Evolutionary conservation across 2,329 filamentous ascomycete genomes (phyloP), one percentile per base, ranked within the genome.

Genomic region (Aspergillus persii): DNA sequence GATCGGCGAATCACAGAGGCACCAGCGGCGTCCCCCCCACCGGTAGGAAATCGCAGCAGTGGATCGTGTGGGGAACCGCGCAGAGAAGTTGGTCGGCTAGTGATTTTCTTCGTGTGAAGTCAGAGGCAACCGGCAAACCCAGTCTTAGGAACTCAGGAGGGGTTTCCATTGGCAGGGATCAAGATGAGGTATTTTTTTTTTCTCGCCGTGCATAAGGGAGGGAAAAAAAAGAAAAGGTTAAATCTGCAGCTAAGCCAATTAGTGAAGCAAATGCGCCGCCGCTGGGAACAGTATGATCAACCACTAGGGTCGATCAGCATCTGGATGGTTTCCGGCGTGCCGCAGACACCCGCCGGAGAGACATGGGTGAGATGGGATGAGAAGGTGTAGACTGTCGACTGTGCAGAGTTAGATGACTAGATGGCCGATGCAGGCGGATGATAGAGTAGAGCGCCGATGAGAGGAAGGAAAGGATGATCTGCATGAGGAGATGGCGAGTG

Each of bases 271-370:
- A 18, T 26, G 50, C 55, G 49, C 27, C 46, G 50, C 50, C 47
- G 29, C 4, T 51, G 50, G 49, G 41, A 41, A 61, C 46, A 51
- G 27, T 49, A 55, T 60, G 61, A 61, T 62, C 61, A 62, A 58
- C 58, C 61, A 62, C 61, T 62, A 61, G 53, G 58, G 61, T 58
- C 58, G 58, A 62, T 58, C 58, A 57, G 47, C 46, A 26, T 47
- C 44, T 47, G 44, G 44, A 23, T 26, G n/a, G 15, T 36, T 23
- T 36, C 11, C 4, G n/a, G 36, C 36, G 12, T n/a, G 12, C 36
- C 36, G 36, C 15, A 15, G 36, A 41, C 36, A 41, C 36, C 12
- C 36, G 36, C 36, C 36, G 15, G 36, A n/a, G 4, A 41, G 1
- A 2, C 36, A n/a, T 41, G 9, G 33, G 15, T 36, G 9, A 36